Evolutionary conservation across 2,329 filamentous ascomycete genomes (phyloP).

Genomic region (Davidsoniella eucalypti): DNA sequence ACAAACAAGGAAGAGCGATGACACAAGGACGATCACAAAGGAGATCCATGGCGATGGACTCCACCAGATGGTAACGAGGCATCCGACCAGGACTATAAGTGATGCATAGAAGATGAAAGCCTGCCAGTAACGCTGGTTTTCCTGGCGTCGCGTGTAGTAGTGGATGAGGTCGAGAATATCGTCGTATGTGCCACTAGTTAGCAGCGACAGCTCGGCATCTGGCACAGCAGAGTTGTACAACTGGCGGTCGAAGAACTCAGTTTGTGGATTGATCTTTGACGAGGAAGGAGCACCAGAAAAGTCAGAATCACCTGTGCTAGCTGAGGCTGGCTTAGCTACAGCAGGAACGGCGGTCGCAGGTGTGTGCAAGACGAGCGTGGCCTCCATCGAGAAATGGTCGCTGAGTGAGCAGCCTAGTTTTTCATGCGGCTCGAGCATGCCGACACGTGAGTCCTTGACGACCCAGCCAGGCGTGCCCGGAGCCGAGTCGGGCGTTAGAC

Average conservation of each 20-base stretch:
- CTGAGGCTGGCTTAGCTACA: conserved; percentile 11
- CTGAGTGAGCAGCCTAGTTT: conserved; percentile 71
- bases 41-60: conserved; percentile 57
- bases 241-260: conserved; percentile 20
- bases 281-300: conserved; percentile 14
- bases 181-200: conserved; percentile 27
- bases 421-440: conserved; percentile 69
- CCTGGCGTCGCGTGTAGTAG: conserved; percentile 54
- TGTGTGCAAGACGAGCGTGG: conserved; percentile 44
- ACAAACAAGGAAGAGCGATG: conserved; percentile 57
- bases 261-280: conserved; percentile 15
- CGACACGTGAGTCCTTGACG: conserved; percentile 53
- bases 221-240: conserved; percentile 17
- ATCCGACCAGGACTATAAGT: conserved; percentile 51
- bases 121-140: conserved; percentile 53
- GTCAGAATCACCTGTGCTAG: conserved; percentile 10
- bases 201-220: conserved; percentile 15
- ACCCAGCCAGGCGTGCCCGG: conserved; percentile 39
- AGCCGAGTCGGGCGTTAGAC: conserved; percentile 17
- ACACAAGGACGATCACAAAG: conserved; percentile 66
- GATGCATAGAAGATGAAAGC: conserved; percentile 56
- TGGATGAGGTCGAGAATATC: conserved; percentile 56
- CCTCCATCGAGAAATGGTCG: conserved; percentile 86
- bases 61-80: conserved; percentile 76
- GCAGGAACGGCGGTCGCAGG: conserved; percentile 15